A percentile compares a stretch with the other conserved stretches of the same genome.
These are phyloP conservation scores for Erodium moschatum DNA, from an alignment of 441 rosid genomes.

Conservation along the genomic window DNA sequence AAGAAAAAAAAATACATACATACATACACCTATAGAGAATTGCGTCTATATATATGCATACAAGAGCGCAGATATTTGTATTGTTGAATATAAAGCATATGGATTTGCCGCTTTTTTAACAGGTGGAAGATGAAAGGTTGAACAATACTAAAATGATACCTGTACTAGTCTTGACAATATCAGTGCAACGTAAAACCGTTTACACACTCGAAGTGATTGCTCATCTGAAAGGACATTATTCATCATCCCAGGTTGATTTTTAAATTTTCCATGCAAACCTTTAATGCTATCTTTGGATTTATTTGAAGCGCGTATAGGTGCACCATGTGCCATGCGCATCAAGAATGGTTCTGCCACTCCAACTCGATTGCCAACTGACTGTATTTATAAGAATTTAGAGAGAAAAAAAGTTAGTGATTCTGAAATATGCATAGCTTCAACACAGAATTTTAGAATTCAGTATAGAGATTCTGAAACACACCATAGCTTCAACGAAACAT, in stretches of 20 bases:
- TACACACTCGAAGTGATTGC: slow-evolving; percentile 76
- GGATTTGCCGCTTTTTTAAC: neutral
- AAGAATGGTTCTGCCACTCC: slow-evolving; percentile 92
- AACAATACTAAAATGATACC: slow-evolving; percentile 33
- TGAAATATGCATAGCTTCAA: too few relatives aligned
- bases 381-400: slow-evolving; percentile 28
- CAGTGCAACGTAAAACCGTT: slow-evolving; percentile 94
- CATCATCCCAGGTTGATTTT: slow-evolving; percentile 32
- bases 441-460: neutral
- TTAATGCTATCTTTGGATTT: slow-evolving; percentile 37
- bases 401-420: too few relatives aligned
- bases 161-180: slow-evolving; percentile 87
- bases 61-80: neutral
- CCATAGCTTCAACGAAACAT: slow-evolving; percentile 1
- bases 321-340: slow-evolving; percentile 99
- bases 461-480: neutral
- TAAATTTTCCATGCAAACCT: slow-evolving; percentile 38
- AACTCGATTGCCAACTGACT: slow-evolving; percentile 95
- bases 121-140: slow-evolving; percentile 1
- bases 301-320: slow-evolving; percentile 46
- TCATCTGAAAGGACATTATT: slow-evolving; percentile 52
- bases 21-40: neutral
- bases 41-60: neutral
- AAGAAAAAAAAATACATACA: neutral
- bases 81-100: neutral